These are phyloP conservation scores for Fusarium sp. DNA, from an alignment of 2,329 filamentous ascomycete species.

Conservation along the genomic window DNA sequence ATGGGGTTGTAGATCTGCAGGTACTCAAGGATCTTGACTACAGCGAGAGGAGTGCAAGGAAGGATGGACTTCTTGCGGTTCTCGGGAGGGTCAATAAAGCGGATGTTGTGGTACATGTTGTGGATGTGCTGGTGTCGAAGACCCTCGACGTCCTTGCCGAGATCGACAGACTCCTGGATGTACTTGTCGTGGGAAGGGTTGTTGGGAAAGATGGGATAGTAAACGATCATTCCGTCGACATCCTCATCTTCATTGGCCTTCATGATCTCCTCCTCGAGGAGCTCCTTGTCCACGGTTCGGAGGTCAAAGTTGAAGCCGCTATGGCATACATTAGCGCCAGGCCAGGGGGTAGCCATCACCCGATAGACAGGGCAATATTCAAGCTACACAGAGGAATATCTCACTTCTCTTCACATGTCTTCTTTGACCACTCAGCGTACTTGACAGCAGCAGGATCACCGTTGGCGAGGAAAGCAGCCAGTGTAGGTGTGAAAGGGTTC, in stretches of 20 bases:
- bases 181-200: slow-evolving; percentile 91
- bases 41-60: slow-evolving; percentile 93
- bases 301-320: slow-evolving; percentile 93
- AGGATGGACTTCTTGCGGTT: slow-evolving; percentile 90
- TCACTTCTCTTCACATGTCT: slow-evolving; percentile 96
- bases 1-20: slow-evolving; percentile 97
- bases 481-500: slow-evolving; percentile 69
- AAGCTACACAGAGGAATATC: slow-evolving; percentile 49
- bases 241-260: slow-evolving; percentile 81
- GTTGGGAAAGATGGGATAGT: slow-evolving; percentile 92
- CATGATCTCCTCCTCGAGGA: slow-evolving; percentile 89
- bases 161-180: slow-evolving; percentile 91
- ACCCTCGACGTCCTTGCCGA: slow-evolving; percentile 95
- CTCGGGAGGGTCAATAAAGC: slow-evolving; percentile 84
- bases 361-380: slow-evolving; percentile 33
- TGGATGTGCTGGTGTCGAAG: slow-evolving; percentile 93
- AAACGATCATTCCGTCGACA: slow-evolving; percentile 94
- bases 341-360: slow-evolving; percentile 33
- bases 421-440: slow-evolving; percentile 97
- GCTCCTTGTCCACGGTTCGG: slow-evolving; percentile 84
- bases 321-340: slow-evolving; percentile 41
- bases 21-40: slow-evolving; percentile 97
- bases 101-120: slow-evolving; percentile 99
- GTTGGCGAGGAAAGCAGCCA: slow-evolving; percentile 94
- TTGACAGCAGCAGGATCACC: slow-evolving; percentile 88